phyloP scores from a whole-genome alignment of 202 grass and related monocot species.

The Setaria viridis region DNA sequence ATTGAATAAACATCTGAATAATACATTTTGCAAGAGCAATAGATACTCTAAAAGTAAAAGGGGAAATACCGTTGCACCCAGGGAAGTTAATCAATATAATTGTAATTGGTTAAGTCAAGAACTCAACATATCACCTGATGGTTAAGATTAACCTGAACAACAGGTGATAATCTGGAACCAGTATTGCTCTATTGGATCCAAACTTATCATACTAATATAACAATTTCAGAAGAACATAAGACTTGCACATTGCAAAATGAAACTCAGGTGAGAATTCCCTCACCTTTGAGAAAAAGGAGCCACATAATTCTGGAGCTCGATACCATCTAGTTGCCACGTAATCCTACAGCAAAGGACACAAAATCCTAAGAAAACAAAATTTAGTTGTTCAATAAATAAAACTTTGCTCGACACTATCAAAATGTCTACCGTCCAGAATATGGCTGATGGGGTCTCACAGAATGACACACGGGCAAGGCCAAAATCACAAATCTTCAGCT shows the following conservation, averaged over 20 bases:
- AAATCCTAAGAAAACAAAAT: slow-evolving; percentile 33
- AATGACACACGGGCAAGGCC: slow-evolving; percentile 96
- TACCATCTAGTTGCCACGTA: slow-evolving; percentile 99
- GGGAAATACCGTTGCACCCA: not conserved
- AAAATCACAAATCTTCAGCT: slow-evolving; percentile 98
- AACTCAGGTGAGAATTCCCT: slow-evolving; percentile 30
- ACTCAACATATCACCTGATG: not conserved
- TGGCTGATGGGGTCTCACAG: slow-evolving; percentile 94
- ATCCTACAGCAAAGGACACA: slow-evolving; percentile 60
- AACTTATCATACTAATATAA: slow-evolving; percentile 16
- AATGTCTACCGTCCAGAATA: slow-evolving; percentile 97
- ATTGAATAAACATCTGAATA: not conserved
- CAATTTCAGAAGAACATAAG: slow-evolving; percentile 10
- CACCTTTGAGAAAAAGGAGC: slow-evolving; percentile 99
- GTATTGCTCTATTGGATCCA: not conserved
- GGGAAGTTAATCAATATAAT: slow-evolving; percentile 14
- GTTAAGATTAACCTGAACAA: slow-evolving; percentile 16
- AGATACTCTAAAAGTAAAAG: slow-evolving; percentile 6
- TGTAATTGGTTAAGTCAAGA: not conserved
- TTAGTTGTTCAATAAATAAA: slow-evolving; percentile 19
- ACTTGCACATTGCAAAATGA: slow-evolving; percentile 23
- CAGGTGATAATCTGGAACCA: not conserved
- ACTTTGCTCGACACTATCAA: slow-evolving; percentile 18
- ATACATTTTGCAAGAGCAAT: slow-evolving; percentile 20
- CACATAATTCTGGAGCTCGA: slow-evolving; percentile 97